These are phyloP conservation scores for Excoecaria cochinchinensis DNA, from an alignment of 345 rosid genomes.

Conservation along the genomic window DNA sequence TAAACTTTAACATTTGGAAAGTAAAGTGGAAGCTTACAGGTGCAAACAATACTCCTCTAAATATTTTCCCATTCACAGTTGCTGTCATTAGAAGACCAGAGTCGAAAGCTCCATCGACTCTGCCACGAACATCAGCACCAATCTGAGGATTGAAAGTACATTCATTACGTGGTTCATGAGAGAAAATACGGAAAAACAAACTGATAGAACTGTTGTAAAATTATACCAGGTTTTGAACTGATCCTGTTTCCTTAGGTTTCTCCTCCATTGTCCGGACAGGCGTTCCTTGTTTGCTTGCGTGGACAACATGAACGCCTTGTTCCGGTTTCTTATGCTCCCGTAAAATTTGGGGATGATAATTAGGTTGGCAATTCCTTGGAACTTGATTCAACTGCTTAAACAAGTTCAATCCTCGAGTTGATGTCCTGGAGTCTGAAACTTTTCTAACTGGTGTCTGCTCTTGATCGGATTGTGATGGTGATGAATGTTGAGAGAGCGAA, in stretches of 20 bases:
- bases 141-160: conserved; percentile 29
- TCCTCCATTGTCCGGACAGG: conserved; percentile 24
- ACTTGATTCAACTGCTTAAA: conserved; percentile 39
- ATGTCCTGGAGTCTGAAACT: conserved; percentile 20
- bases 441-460: conserved; percentile 43
- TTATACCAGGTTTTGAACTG: conserved; percentile 47
- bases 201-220: background rate
- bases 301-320: conserved; percentile 25
- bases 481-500: conserved; percentile 62
- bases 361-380: conserved; percentile 28
- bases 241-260: conserved; percentile 26
- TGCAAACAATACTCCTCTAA: conserved; percentile 66
- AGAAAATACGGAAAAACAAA: background rate
- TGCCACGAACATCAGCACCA: conserved; percentile 67
- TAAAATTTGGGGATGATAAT: conserved; percentile 21
- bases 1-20: background rate
- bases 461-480: conserved; percentile 71
- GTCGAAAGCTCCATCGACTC: conserved; percentile 71
- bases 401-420: conserved; percentile 36
- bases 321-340: conserved; percentile 32
- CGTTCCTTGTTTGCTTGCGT: conserved; percentile 26
- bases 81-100: conserved; percentile 70
- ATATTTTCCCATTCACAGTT: conserved; percentile 56
- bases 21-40: conserved; percentile 42
- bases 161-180: background rate